Percentiles rank a stretch among this genome's conserved stretches.
phyloP scores from a whole-genome alignment of 768 basidiomycete species.

The Megacollybia marginata region DNA sequence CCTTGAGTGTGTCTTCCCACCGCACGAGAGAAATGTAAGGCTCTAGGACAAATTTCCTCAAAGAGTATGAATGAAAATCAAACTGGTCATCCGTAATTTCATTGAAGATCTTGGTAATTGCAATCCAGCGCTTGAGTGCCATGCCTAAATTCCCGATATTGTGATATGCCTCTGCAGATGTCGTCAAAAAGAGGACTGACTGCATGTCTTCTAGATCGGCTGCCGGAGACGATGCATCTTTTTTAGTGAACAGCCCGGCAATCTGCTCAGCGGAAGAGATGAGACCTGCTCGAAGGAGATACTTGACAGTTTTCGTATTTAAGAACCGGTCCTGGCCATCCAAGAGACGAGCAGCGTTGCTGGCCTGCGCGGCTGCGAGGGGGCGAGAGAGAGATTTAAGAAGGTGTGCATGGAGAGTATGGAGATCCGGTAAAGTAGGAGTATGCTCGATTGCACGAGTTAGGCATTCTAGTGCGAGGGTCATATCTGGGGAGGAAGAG shows the following conservation, averaged over 20 bases:
- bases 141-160: slow-evolving; percentile 59
- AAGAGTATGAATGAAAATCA: slow-evolving; percentile 94
- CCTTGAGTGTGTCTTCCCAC: slow-evolving; percentile 77
- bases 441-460: slow-evolving; percentile 72
- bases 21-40: slow-evolving; percentile 72
- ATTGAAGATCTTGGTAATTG: slow-evolving; percentile 66
- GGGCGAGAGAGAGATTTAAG: slow-evolving; percentile 84
- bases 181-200: slow-evolving; percentile 76
- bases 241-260: slow-evolving; percentile 90
- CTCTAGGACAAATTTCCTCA: slow-evolving; percentile 83
- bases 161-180: slow-evolving; percentile 70
- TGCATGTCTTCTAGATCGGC: slow-evolving; percentile 95
- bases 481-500: slow-evolving; percentile 17
- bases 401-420: slow-evolving; percentile 73
- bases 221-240: slow-evolving; percentile 70
- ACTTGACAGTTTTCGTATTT: slow-evolving; percentile 92
- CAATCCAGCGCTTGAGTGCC: slow-evolving; percentile 81
- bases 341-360: slow-evolving; percentile 77
- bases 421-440: slow-evolving; percentile 87
- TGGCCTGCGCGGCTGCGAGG: slow-evolving; percentile 59
- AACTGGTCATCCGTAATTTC: slow-evolving; percentile 94
- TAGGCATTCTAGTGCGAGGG: slow-evolving; percentile 54
- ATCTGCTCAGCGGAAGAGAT: slow-evolving; percentile 67
- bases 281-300: slow-evolving; percentile 77
- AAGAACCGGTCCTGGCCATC: slow-evolving; percentile 95